phyloP scores from a whole-genome alignment of 2,329 filamentous ascomycete genomes.

The Metarhizium anisopliae region DNA sequence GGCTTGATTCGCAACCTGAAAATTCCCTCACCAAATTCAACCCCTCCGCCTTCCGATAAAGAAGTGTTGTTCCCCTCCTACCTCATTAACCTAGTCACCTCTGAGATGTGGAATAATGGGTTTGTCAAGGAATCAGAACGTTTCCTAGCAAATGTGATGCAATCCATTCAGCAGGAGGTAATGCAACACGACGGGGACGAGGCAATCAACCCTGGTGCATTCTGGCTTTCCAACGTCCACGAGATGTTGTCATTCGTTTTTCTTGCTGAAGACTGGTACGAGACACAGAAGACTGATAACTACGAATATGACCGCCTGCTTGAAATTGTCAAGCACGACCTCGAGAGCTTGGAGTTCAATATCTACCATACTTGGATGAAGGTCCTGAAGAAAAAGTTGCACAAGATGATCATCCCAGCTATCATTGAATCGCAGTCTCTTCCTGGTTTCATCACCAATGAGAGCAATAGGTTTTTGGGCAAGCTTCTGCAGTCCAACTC shows the following conservation, averaged over 20 bases:
- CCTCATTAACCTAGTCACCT: slow-evolving; percentile 97
- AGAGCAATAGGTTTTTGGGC: slow-evolving; percentile 95
- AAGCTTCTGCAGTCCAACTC: slow-evolving; percentile 90
- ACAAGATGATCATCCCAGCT: slow-evolving; percentile 98
- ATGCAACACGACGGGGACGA: slow-evolving; percentile 99
- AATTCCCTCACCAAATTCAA: slow-evolving; percentile 82
- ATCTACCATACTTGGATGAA: slow-evolving; percentile 99
- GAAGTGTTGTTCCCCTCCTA: slow-evolving; percentile 98
- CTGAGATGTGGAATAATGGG: slow-evolving; percentile 99
- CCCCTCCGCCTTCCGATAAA: slow-evolving; percentile 89
- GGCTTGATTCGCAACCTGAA: slow-evolving; percentile 93
- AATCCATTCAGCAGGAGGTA: slow-evolving; percentile 97
- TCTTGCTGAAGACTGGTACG: slow-evolving; percentile 98
- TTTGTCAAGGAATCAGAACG: slow-evolving; percentile 99
- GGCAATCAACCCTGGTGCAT: slow-evolving; percentile 91
- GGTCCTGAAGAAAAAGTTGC: slow-evolving; percentile 96
- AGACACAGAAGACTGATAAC: slow-evolving; percentile 98
- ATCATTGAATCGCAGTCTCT: slow-evolving; percentile 99
- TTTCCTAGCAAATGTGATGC: slow-evolving; percentile 98
- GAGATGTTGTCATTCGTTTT: slow-evolving; percentile 99
- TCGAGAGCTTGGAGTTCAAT: slow-evolving; percentile 98
- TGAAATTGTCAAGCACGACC: slow-evolving; percentile 98
- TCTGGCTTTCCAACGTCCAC: slow-evolving; percentile 98
- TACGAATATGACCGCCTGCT: slow-evolving; percentile 96
- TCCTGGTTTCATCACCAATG: slow-evolving; percentile 96